These are phyloP conservation scores for Strobilomyces dryophilus DNA, from an alignment of 768 basidiomycete genomes.

Conservation along the genomic window DNA sequence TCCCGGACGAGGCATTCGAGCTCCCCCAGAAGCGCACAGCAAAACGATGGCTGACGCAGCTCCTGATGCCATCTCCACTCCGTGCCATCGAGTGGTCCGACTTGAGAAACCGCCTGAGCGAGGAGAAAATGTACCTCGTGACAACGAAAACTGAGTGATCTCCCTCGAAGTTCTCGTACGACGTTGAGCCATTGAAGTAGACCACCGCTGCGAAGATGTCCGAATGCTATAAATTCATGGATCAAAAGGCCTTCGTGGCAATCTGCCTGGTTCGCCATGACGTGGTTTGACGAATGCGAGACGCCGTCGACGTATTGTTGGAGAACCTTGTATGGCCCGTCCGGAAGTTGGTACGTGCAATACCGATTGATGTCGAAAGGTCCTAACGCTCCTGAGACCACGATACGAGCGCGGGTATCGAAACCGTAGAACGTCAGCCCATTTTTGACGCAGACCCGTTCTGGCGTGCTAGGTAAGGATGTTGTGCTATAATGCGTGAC, in stretches of 20 bases:
- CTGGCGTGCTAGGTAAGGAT: conserved; percentile 11
- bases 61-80: conserved; percentile 12
- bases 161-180: conserved; percentile 35
- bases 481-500: conserved; percentile 11
- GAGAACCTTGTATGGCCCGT: conserved; percentile 32
- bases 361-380: neutral
- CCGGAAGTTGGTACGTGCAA: conserved; percentile 30
- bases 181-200: conserved; percentile 51
- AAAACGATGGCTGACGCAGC: conserved; percentile 10
- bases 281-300: neutral
- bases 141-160: conserved; percentile 34
- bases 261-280: conserved; percentile 36
- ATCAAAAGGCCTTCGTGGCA: conserved; percentile 38
- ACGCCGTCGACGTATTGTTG: conserved; percentile 27
- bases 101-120: conserved; percentile 41
- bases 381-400: neutral
- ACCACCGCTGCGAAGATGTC: conserved; percentile 40
- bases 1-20: conserved; percentile 33
- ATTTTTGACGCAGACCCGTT: conserved; percentile 24
- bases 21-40: conserved; percentile 33
- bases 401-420: conserved; percentile 16
- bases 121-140: conserved; percentile 40
- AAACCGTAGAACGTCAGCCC: conserved; percentile 32
- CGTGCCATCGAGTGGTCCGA: conserved; percentile 25
- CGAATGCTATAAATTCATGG: conserved; percentile 22